Evolutionary conservation across 305 asterid species (phyloP).

Genomic region (Solanum hybrid): DNA sequence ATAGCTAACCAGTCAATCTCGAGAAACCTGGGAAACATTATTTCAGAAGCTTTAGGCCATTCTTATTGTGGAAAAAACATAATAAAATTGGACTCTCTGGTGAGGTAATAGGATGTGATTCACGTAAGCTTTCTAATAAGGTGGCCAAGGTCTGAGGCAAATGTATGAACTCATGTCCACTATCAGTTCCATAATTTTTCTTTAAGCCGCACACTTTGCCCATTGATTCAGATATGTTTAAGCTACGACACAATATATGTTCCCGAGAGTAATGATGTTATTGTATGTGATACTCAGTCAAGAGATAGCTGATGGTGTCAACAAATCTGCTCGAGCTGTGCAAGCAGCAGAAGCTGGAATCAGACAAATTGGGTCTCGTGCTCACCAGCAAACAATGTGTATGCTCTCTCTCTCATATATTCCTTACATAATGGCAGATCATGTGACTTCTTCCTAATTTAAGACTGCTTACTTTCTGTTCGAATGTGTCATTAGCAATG

Average conservation of each 20-base stretch:
- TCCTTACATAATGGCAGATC: neutral
- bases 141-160: neutral
- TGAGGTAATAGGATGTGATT: neutral
- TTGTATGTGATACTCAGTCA: conserved; percentile 46
- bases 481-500: conserved; percentile 45
- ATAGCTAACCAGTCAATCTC: neutral
- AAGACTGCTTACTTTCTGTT: neutral
- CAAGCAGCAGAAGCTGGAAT: conserved; percentile 93
- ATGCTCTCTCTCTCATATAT: conserved; percentile 19
- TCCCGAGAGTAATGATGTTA: conserved; percentile 5
- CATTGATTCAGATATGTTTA: neutral
- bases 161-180: neutral
- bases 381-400: conserved; percentile 76
- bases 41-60: neutral
- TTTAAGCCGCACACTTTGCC: neutral
- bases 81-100: neutral
- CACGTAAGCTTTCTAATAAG: neutral
- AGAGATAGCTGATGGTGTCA: conserved; percentile 81
- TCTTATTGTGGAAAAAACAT: neutral
- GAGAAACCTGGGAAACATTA: neutral
- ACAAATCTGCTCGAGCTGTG: conserved; percentile 81
- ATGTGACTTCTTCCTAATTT: neutral
- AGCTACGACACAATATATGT: neutral
- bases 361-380: conserved; percentile 72
- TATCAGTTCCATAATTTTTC: neutral